These are phyloP conservation scores for Russula sp. DNA, from an alignment of 768 basidiomycete species.

Conservation along the genomic window DNA sequence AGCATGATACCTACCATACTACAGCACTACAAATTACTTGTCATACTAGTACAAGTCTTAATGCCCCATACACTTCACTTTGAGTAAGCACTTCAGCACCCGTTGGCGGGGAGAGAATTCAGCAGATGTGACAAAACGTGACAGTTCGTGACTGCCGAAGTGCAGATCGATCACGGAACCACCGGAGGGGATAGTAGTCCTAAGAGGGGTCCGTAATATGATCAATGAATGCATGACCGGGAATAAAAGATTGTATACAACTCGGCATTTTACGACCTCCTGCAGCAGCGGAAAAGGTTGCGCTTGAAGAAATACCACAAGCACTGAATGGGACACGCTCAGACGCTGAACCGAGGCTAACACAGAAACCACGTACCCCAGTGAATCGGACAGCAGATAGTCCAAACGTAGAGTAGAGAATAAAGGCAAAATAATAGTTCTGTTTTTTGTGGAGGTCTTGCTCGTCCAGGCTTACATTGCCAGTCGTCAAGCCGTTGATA, in stretches of 20 bases:
- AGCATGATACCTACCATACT: too few relatives aligned
- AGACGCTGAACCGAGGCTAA: slow-evolving; percentile 3
- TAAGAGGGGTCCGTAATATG: slow-evolving; percentile 3
- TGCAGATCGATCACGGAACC: too few relatives aligned
- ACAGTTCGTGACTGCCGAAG: too few relatives aligned
- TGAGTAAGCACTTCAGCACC: too few relatives aligned
- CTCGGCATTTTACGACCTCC: slow-evolving; percentile 48
- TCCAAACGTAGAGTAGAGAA: slow-evolving; percentile 74
- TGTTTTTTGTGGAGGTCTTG: slow-evolving; percentile 37
- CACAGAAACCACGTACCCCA: slow-evolving; percentile 49
- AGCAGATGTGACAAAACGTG: too few relatives aligned
- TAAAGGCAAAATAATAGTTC: slow-evolving; percentile 66
- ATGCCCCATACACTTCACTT: too few relatives aligned
- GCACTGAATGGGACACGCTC: slow-evolving; percentile 43
- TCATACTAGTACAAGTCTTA: too few relatives aligned
- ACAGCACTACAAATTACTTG: too few relatives aligned
- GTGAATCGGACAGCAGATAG: slow-evolving; percentile 66
- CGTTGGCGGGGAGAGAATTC: too few relatives aligned
- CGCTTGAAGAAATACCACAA: slow-evolving; percentile 78
- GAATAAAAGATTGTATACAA: slow-evolving; percentile 15
- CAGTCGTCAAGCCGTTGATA: slow-evolving; percentile 54
- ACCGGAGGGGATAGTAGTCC: too few relatives aligned
- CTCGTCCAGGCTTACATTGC: slow-evolving; percentile 36
- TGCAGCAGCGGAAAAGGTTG: slow-evolving; percentile 77
- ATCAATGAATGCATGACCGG: slow-evolving; percentile 2